A percentile compares a stretch with the other conserved stretches of the same genome.
Conservation (phyloP, 257 asterid genomes). For the Penstemon davidsonii region DNA sequence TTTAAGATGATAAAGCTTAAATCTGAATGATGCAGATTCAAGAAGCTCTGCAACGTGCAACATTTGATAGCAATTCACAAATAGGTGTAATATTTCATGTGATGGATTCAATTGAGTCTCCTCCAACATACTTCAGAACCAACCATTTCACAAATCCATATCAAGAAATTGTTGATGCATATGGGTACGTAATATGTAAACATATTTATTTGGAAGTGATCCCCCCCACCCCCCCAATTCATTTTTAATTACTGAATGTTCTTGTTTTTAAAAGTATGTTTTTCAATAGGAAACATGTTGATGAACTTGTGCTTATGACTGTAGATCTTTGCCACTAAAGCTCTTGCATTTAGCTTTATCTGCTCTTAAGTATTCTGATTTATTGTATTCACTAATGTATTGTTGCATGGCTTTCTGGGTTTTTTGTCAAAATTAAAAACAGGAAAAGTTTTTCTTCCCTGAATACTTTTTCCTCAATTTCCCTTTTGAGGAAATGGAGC, state of each 20-base stretch:
- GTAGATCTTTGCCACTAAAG: neutral
- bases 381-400: neutral
- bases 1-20: slow-evolving; percentile 27
- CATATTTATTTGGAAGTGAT: slow-evolving; percentile 4
- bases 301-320: slow-evolving; percentile 8
- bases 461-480: slow-evolving; percentile 1
- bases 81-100: slow-evolving; percentile 89
- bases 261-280: slow-evolving; percentile 13
- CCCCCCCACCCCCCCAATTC: slow-evolving; percentile 6
- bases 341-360: neutral
- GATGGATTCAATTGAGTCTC: slow-evolving; percentile 82
- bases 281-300: neutral
- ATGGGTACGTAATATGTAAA: slow-evolving; percentile 66
- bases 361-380: slow-evolving; percentile 4
- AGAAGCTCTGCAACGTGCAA: slow-evolving; percentile 92
- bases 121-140: slow-evolving; percentile 93
- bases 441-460: neutral
- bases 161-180: slow-evolving; percentile 99
- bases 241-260: slow-evolving; percentile 12
- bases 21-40: slow-evolving; percentile 66
- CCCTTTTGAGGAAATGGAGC: neutral
- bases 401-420: neutral
- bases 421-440: neutral
- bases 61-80: slow-evolving; percentile 91
- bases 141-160: slow-evolving; percentile 75